Conservation (phyloP, 495 filamentous ascomycete species). For the Penicillium chermesinum region DNA sequence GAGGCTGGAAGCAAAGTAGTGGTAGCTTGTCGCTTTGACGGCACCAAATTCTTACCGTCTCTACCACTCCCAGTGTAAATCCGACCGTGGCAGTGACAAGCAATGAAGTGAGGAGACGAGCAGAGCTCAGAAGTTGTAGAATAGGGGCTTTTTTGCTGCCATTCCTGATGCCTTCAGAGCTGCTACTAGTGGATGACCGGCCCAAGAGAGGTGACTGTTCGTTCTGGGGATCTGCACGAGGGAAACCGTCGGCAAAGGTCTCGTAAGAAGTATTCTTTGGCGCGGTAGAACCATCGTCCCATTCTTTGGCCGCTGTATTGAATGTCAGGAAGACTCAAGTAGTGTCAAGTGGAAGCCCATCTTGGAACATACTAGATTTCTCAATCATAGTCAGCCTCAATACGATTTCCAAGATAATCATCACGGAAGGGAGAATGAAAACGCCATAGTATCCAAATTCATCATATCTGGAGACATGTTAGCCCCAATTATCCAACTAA, state of each 20-base stretch:
- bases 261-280: background rate
- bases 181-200: background rate
- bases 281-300: background rate
- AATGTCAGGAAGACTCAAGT: background rate
- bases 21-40: too few species aligned
- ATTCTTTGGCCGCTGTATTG: background rate
- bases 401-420: constrained; percentile 54
- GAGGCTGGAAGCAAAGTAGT: too few species aligned
- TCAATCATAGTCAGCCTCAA: constrained; percentile 58
- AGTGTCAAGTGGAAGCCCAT: background rate
- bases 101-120: constrained; percentile 20
- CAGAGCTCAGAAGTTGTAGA: constrained; percentile 16
- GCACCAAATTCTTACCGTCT: constrained; percentile 32
- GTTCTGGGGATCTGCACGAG: background rate
- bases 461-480: too few species aligned
- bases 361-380: constrained; percentile 26
- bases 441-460: constrained; percentile 15
- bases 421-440: constrained; percentile 46
- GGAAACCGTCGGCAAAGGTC: too few species aligned
- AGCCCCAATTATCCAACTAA: too few species aligned
- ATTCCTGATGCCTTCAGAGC: background rate
- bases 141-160: constrained; percentile 2
- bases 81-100: constrained; percentile 21
- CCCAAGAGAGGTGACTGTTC: background rate
- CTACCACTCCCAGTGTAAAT: constrained; percentile 21